These are phyloP conservation scores for Aspergillus versicolor DNA, from an alignment of 2,329 filamentous ascomycete genomes.

Conservation along the genomic window DNA sequence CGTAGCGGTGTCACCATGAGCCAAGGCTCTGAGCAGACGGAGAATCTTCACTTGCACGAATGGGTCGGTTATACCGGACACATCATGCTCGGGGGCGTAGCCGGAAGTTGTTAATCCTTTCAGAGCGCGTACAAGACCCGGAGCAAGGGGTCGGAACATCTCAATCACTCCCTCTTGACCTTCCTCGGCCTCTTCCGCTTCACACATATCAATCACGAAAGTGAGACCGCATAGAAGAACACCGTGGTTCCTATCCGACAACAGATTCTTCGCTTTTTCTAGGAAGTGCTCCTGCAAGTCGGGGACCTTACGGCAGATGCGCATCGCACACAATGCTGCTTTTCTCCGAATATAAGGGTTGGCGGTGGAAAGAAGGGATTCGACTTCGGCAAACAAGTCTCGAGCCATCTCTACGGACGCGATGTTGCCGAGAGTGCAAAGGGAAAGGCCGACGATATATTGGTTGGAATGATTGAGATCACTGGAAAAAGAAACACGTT, in stretches of 20 bases:
- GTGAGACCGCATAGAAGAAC: constrained; percentile 92
- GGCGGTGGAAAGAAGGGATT: constrained; percentile 82
- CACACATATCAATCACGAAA: constrained; percentile 85
- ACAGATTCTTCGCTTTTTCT: constrained; percentile 83
- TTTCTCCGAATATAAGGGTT: constrained; percentile 99
- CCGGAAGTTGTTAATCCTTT: constrained; percentile 93
- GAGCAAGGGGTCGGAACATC: constrained; percentile 84
- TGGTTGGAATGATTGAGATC: constrained; percentile 97
- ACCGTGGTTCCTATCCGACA: constrained; percentile 93
- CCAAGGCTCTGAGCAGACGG: constrained; percentile 79
- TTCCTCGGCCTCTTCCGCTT: constrained; percentile 88
- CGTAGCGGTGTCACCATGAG: constrained; percentile 78
- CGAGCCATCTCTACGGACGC: constrained; percentile 97
- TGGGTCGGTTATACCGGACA: constrained; percentile 95
- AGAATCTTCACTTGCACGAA: constrained; percentile 98
- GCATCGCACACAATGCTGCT: constrained; percentile 97
- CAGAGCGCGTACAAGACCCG: constrained; percentile 80
- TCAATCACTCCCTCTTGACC: constrained; percentile 88
- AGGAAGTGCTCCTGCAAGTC: constrained; percentile 96
- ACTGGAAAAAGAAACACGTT: constrained; percentile 53
- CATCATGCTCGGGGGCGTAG: constrained; percentile 96
- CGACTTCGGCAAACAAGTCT: constrained; percentile 94
- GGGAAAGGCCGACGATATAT: constrained; percentile 93
- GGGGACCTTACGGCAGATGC: constrained; percentile 96
- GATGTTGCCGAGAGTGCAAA: constrained; percentile 96